Conservation (phyloP, 306 rosid genomes). For the Hippophae gyantsensis region DNA sequence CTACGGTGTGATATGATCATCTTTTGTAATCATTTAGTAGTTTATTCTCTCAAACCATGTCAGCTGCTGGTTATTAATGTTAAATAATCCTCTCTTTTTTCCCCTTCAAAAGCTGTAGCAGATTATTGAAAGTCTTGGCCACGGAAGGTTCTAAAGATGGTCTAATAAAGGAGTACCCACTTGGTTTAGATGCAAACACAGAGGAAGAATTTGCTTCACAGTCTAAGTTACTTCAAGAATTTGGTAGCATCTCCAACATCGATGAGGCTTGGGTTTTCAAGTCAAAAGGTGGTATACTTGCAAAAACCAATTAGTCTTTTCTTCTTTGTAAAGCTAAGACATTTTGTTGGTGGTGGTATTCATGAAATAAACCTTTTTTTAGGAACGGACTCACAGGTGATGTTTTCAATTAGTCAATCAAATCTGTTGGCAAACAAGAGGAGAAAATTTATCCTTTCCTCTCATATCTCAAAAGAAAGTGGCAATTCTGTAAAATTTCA, state of each 20-base stretch:
- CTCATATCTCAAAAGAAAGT: slow-evolving; percentile 37
- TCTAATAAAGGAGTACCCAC: slow-evolving; percentile 31
- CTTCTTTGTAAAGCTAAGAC: not conserved
- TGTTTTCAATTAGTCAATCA: slow-evolving; percentile 54
- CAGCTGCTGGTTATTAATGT: not conserved
- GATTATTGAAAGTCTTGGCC: slow-evolving; percentile 24
- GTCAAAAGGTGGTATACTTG: slow-evolving; percentile 38
- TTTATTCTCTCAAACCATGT: not conserved
- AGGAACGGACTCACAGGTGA: slow-evolving; percentile 46
- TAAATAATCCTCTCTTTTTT: not conserved
- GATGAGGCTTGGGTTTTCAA: slow-evolving; percentile 68
- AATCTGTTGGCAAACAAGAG: slow-evolving; percentile 54
- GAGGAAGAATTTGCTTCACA: slow-evolving; percentile 61
- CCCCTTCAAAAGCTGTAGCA: slow-evolving; percentile 21
- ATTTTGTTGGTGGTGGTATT: slow-evolving; percentile 3
- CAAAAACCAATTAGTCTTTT: slow-evolving; percentile 2
- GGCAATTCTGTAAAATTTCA: slow-evolving; percentile 33
- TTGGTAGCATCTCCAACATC: slow-evolving; percentile 50
- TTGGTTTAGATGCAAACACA: slow-evolving; percentile 41
- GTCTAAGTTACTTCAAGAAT: slow-evolving; percentile 59
- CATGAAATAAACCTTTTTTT: slow-evolving; percentile 1
- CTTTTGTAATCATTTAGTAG: not conserved
- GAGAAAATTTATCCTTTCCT: slow-evolving; percentile 43
- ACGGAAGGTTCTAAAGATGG: slow-evolving; percentile 44
- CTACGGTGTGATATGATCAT: not conserved